Percentiles rank a stretch among this genome's conserved stretches.
phyloP scores from a whole-genome alignment of 163 green algal species.

The Botryococcus braunii region DNA sequence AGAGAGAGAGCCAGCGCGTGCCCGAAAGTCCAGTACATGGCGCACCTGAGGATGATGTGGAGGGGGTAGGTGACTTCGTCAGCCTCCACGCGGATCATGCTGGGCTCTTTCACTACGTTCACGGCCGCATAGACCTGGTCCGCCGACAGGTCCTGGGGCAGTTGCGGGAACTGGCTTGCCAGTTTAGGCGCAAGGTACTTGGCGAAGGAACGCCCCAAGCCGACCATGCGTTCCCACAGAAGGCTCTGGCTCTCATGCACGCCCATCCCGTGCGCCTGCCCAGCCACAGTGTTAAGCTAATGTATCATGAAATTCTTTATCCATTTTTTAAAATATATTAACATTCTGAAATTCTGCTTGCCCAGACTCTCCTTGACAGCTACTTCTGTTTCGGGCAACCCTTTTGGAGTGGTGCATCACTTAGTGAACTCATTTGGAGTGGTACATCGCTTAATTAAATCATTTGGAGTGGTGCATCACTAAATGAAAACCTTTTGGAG shows the following conservation, averaged over 20 bases:
- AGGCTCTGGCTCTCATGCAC: slow-evolving; percentile 82
- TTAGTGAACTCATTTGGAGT: too few species aligned
- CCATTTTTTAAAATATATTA: not conserved
- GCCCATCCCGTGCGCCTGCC: slow-evolving; percentile 65
- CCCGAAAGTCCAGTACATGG: not conserved
- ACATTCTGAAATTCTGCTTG: too few species aligned
- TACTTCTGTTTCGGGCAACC: too few species aligned
- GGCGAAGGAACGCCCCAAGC: slow-evolving; percentile 45
- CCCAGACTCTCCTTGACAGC: too few species aligned
- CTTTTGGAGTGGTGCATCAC: too few species aligned
- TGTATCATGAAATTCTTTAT: not conserved
- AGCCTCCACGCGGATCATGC: slow-evolving; percentile 58
- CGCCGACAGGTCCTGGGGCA: slow-evolving; percentile 21
- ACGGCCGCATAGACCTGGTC: slow-evolving; percentile 59
- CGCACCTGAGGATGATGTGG: slow-evolving; percentile 75
- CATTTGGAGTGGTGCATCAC: too few species aligned
- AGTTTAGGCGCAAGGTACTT: slow-evolving; percentile 47
- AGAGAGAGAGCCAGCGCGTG: too few species aligned
- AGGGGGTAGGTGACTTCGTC: slow-evolving; percentile 82
- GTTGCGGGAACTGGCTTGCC: slow-evolving; percentile 33
- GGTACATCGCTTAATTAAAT: too few species aligned
- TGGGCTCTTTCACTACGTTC: slow-evolving; percentile 58
- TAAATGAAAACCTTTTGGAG: too few species aligned
- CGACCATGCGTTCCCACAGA: slow-evolving; percentile 88
- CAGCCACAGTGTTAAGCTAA: not conserved